Percentiles rank a stretch among this genome's conserved stretches.
These are phyloP conservation scores for Monascus ruber DNA, from an alignment of 2,329 filamentous ascomycete species.

Conservation along the genomic window DNA sequence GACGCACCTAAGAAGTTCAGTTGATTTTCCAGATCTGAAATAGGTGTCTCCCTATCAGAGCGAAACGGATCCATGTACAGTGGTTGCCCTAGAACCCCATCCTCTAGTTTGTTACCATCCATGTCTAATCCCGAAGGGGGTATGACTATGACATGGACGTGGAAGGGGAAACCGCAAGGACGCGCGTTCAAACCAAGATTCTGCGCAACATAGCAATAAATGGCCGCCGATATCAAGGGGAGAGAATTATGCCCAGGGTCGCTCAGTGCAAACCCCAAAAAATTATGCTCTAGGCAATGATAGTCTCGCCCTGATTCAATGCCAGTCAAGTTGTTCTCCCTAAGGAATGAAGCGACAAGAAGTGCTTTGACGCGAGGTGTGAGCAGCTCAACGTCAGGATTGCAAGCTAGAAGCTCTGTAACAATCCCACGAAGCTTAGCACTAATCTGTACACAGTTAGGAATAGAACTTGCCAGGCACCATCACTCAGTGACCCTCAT, in stretches of 20 bases:
- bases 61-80: constrained; percentile 83
- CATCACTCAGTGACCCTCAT: constrained; percentile 14
- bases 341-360: constrained; percentile 58
- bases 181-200: constrained; percentile 64
- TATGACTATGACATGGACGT: constrained; percentile 70
- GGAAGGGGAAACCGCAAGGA: constrained; percentile 71
- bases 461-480: not conserved
- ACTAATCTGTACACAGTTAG: constrained; percentile 40
- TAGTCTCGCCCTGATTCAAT: constrained; percentile 59
- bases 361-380: constrained; percentile 58
- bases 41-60: constrained; percentile 53
- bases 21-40: constrained; percentile 47
- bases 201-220: constrained; percentile 70
- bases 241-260: constrained; percentile 65
- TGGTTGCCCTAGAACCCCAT: constrained; percentile 26
- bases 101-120: constrained; percentile 35
- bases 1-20: constrained; percentile 44
- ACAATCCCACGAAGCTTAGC: constrained; percentile 55
- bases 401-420: constrained; percentile 40
- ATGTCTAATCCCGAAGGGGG: constrained; percentile 50
- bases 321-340: constrained; percentile 56
- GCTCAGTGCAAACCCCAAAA: constrained; percentile 70
- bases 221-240: constrained; percentile 74
- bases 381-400: constrained; percentile 43
- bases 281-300: constrained; percentile 72